Evolutionary conservation across 2,329 filamentous ascomycete genomes (phyloP).

Genomic region (Aspergillus intermedius): DNA sequence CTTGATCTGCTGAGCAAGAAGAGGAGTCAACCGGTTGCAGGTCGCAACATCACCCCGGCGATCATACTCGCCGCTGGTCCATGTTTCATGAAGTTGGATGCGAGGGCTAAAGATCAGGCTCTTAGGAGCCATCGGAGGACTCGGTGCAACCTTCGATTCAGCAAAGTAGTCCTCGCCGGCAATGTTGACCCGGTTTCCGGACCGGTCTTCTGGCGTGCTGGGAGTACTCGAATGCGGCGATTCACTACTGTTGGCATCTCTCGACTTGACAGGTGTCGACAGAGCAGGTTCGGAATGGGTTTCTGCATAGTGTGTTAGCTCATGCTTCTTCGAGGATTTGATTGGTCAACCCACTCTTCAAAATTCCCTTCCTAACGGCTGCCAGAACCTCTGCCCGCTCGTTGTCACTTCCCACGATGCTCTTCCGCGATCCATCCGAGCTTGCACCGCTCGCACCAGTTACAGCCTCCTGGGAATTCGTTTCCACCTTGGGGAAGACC

Average conservation of each 20-base stretch:
- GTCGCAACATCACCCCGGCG: constrained; percentile 92
- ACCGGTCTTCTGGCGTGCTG: constrained; percentile 73
- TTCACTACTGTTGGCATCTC: constrained; percentile 58
- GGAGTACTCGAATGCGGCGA: constrained; percentile 80
- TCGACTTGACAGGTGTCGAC: constrained; percentile 60
- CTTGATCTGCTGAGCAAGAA: constrained; percentile 98
- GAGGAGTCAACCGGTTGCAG: constrained; percentile 93
- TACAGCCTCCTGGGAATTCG: constrained; percentile 63
- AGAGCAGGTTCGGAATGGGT: constrained; percentile 54
- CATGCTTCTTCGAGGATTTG: not conserved
- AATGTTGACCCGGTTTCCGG: constrained; percentile 64
- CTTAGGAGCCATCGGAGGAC: constrained; percentile 59
- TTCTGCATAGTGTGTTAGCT: constrained; percentile 24
- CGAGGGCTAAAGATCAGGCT: constrained; percentile 77
- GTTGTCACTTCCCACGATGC: constrained; percentile 81
- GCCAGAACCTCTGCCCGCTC: constrained; percentile 88
- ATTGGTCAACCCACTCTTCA: constrained; percentile 64
- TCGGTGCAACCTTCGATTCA: constrained; percentile 73
- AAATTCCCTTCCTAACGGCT: constrained; percentile 87
- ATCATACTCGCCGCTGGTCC: constrained; percentile 93
- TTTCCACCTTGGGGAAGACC: constrained; percentile 76
- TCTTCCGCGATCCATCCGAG: constrained; percentile 60
- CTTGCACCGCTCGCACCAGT: constrained; percentile 25
- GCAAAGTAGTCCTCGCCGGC: constrained; percentile 87
- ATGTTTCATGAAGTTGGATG: constrained; percentile 92